phyloP scores from a whole-genome alignment of 345 rosid species.

The Eucalyptus paniculata region DNA sequence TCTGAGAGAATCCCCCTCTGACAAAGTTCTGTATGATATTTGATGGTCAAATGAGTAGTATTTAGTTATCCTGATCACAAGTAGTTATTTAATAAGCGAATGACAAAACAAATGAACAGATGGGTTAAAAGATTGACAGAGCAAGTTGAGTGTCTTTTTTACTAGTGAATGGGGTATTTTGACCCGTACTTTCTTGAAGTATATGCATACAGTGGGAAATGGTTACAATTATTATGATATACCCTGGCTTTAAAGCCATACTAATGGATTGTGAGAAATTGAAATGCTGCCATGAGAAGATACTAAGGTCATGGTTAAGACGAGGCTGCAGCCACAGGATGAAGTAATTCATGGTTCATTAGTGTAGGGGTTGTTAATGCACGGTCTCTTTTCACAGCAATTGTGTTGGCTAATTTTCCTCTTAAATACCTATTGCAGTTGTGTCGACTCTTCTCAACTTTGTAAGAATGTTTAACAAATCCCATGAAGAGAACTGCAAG shows the following conservation, averaged over 20 bases:
- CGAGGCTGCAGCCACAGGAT: background rate
- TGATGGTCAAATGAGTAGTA: background rate
- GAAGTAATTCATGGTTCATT: background rate
- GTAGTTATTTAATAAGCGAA: background rate
- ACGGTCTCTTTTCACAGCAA: background rate
- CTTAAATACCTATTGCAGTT: conserved; percentile 26
- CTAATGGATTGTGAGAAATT: background rate
- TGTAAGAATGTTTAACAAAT: conserved; percentile 65
- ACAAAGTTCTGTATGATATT: background rate
- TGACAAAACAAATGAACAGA: background rate
- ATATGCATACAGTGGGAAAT: background rate
- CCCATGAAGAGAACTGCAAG: conserved; percentile 74
- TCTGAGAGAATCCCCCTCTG: background rate
- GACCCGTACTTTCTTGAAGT: background rate
- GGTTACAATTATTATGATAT: background rate
- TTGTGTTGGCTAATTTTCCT: background rate
- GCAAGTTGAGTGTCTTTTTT: background rate
- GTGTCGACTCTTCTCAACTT: conserved; percentile 67
- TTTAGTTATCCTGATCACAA: background rate
- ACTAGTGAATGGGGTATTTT: background rate
- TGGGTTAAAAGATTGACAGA: background rate
- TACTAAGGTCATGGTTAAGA: background rate
- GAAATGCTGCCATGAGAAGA: background rate
- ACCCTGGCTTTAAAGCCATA: background rate
- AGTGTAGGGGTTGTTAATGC: background rate